Base-by-base conservation (phyloP, 768 basidiomycete species). In the Leccinum uliginosum region DNA sequence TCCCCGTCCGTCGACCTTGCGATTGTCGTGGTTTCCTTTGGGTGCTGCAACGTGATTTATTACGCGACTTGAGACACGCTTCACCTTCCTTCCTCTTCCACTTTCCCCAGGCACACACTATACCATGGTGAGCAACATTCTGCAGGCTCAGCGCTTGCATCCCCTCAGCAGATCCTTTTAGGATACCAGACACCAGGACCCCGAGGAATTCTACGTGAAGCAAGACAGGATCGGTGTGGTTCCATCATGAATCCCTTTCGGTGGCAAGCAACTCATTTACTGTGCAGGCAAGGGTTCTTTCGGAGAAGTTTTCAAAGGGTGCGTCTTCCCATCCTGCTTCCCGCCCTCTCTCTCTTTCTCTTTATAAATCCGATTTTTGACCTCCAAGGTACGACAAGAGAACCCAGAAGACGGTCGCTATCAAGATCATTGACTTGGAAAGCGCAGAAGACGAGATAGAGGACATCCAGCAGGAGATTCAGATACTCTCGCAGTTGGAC, bases 241-340 rank as follows among this genome's bases (percentile, higher is more conserved):
- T 56, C 46, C 46, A 8, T 24, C 45, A 47, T n/a, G n/a, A n/a
- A n/a, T 53, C 50, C 46, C 48, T 54, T 61, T 43, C 49, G 32
- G n/a, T 58, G 54, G n/a, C 60, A 59, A 50, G 55, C 51, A 32
- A 48, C 63, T 66, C 58, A 71, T 38, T 10, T 49, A 48, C 40
- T 47, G 27, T 52, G 23, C 60, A 97, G 96, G 95, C 59, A 98
- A 99, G 73, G 96, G 96, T 30, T 98, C 95, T 6, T 98, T 99
- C 67, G 97, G 96, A 67, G 97, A 98, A 74, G 95, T 98, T n/a
- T 98, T 91, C 78, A 98, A 98, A 75, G 97, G 95, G 94, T 93
- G 56, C 54, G 81, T 67, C 47, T 53, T 49, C 38, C 62, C 51
- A 35, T 30, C 11, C 11, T 30, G 1, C 30, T 30, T 32, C 40